Evolutionary conservation across 1,284 basidiomycete genomes (phyloP).

Genomic region (Vanrija sp.): DNA sequence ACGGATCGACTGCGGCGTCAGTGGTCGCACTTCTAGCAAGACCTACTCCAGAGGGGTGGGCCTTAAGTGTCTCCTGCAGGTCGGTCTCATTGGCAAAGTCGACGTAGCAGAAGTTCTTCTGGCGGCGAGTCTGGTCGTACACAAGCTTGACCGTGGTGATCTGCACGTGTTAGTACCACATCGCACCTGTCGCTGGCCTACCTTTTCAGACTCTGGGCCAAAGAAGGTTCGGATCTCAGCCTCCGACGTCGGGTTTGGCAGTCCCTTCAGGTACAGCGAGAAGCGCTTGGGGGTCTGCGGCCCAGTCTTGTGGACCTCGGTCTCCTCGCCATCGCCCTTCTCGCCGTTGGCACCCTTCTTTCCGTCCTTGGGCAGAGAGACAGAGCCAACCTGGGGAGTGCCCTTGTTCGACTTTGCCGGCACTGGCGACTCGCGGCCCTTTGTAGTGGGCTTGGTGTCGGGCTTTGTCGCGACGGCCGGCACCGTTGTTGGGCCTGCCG

Average conservation of each 20-base stretch:
- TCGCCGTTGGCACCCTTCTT: conserved; percentile 43
- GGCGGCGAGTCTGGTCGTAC: conserved; percentile 49
- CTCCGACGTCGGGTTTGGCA: conserved; percentile 60
- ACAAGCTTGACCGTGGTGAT: conserved; percentile 67
- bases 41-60: conserved; percentile 61
- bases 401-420: conserved; percentile 14
- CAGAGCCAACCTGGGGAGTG: conserved; percentile 1
- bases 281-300: conserved; percentile 67
- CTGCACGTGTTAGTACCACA: conserved; percentile 46
- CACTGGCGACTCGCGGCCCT: neutral
- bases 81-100: conserved; percentile 80
- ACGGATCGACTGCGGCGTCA: conserved; percentile 29
- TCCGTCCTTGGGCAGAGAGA: conserved; percentile 39
- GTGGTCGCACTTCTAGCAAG: neutral
- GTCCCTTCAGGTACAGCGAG: conserved; percentile 73
- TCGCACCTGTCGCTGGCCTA: conserved; percentile 4
- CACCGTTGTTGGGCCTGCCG: conserved; percentile 21
- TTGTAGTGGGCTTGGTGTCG: neutral
- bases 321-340: conserved; percentile 47
- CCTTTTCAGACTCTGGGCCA: conserved; percentile 39
- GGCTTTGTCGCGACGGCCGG: conserved; percentile 48
- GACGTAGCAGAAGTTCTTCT: conserved; percentile 61
- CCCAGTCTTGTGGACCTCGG: conserved; percentile 61
- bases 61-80: conserved; percentile 70
- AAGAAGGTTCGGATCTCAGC: conserved; percentile 71